Conservation (phyloP, 2,329 filamentous ascomycete genomes). For the Beauveria asiatica region DNA sequence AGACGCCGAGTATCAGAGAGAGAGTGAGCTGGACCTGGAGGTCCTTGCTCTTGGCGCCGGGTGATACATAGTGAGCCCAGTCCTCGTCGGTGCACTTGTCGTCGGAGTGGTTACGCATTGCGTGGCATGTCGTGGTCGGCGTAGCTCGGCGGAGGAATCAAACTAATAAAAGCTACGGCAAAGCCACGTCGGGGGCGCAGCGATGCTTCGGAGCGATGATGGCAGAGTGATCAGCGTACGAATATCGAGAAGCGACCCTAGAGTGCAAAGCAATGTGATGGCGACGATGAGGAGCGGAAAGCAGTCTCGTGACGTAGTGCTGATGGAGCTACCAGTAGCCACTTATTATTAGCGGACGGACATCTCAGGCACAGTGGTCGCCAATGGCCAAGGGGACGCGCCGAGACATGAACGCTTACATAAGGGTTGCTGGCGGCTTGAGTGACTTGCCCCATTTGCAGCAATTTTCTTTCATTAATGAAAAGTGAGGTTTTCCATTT, state of each 20-base stretch:
- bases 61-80: conserved; percentile 1
- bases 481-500: background rate
- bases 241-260: background rate
- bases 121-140: conserved; percentile 1
- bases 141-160: background rate
- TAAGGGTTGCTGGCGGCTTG: background rate
- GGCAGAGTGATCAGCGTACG: background rate
- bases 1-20: conserved; percentile 59
- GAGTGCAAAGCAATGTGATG: background rate
- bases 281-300: background rate
- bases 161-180: background rate
- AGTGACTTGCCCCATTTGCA: background rate
- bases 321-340: too few relatives aligned
- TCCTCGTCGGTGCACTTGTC: conserved; percentile 18
- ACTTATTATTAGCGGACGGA: too few relatives aligned
- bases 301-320: conserved; percentile 5
- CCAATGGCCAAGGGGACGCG: background rate
- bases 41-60: conserved; percentile 29
- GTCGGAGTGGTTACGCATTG: conserved; percentile 13
- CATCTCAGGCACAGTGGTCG: background rate
- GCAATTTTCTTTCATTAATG: too few relatives aligned
- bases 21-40: conserved; percentile 60
- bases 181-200: background rate
- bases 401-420: background rate
- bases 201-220: background rate